Base-by-base conservation (phyloP, 2,329 filamentous ascomycete genomes). In the Aspergillus pseudoglaucus region DNA sequence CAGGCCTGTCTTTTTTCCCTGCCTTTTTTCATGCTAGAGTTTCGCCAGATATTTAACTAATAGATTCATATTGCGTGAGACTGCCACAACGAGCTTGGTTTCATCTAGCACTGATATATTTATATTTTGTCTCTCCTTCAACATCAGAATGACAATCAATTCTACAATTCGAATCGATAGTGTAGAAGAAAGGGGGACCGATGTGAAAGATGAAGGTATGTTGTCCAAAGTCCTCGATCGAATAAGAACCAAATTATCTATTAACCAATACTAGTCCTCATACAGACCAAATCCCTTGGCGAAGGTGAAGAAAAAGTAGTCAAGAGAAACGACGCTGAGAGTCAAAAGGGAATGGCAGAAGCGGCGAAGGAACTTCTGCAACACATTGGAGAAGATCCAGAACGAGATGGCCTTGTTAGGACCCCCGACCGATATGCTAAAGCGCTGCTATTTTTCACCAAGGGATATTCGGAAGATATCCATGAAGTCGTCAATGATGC, bases 401-500 rank as follows among this genome's bases (percentile, higher is more conserved):
- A 80, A 45, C 70, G 80, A 30, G 80, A 83, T 59, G 80, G 80
- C 2, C 66, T 83, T 41, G 68, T 74, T 25, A 72, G 75, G 22
- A 82, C 80, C 0, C 90, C 91, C 0, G 81, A 85, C 59, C 81
- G 90, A 49, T 96, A 95, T 66, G 90, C 91, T 33, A 90, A 93
- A 68, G 91, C 90, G 10, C 82, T 97, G 79, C 80, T 95, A 53
- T 90, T 85, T 74, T 88, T 96, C 68, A 96, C 90, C 3, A 88
- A 91, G 66, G 91, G 90, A 42, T 96, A 96, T 67, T 87, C 95
- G 71, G 82, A 93, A 71, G 94, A 95, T 61, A 79, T 95, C 46
- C 77, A 81, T 49, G 87, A 93, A 64, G 85, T 95, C 55, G 87
- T 95, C 50, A 95, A 95, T 64, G 80, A 84, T 49, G 91, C 90